Conservation (phyloP, 257 asterid genomes). For the Mentha longifolia region DNA sequence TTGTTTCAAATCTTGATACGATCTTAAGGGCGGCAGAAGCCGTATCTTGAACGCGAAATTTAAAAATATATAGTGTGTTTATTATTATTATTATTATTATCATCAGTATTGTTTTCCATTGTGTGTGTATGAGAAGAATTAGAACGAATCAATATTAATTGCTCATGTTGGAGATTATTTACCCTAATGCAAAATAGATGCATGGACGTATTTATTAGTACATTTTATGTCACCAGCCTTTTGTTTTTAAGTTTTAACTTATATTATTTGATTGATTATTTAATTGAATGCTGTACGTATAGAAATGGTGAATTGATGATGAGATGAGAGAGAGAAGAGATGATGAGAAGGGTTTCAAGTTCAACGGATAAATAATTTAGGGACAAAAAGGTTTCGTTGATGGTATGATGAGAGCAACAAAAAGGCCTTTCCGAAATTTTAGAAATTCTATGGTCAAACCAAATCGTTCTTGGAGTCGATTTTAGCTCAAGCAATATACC, state of each 20-base stretch:
- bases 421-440: conserved; percentile 44
- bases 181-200: neutral
- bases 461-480: conserved; percentile 30
- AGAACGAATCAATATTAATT: neutral
- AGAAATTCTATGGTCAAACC: conserved; percentile 41
- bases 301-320: conserved; percentile 24
- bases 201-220: neutral
- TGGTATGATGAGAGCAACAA: conserved; percentile 29
- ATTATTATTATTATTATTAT: no score
- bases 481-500: conserved; percentile 13
- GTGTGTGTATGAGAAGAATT: neutral
- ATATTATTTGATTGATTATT: neutral
- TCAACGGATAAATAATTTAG: conserved; percentile 23
- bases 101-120: neutral
- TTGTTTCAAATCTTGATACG: conserved; percentile 23
- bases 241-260: neutral
- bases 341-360: conserved; percentile 16
- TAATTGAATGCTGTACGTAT: neutral
- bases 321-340: neutral
- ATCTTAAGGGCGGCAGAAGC: conserved; percentile 1
- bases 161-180: neutral
- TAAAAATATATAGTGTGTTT: no score
- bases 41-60: no score
- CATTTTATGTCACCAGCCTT: no score
- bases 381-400: conserved; percentile 39